These are phyloP conservation scores for Ramichloridium luteum DNA, from an alignment of 2,329 filamentous ascomycete species.

Conservation along the genomic window DNA sequence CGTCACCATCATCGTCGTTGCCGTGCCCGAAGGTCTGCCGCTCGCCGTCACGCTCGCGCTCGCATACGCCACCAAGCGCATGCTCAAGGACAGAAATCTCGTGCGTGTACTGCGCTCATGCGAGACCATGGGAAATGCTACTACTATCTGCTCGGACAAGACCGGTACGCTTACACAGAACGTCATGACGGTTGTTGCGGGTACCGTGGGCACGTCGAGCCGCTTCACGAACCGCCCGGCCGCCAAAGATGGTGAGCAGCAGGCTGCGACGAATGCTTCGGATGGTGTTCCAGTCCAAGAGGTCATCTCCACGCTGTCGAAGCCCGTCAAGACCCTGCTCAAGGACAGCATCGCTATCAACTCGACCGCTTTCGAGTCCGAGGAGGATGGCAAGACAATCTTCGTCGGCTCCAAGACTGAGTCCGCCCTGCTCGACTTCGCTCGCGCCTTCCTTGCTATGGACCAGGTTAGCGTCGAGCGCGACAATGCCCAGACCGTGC, in stretches of 20 bases:
- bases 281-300: conserved; percentile 37
- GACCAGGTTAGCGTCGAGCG: conserved; percentile 49
- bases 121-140: conserved; percentile 61
- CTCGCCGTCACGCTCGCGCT: conserved; percentile 56
- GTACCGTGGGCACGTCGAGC: conserved; percentile 49
- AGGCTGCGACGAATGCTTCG: conserved; percentile 14
- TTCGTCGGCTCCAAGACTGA: conserved; percentile 72
- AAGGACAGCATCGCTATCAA: conserved; percentile 55
- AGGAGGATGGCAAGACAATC: conserved; percentile 44
- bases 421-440: conserved; percentile 60
- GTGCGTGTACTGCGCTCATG: conserved; percentile 56
- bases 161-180: conserved; percentile 65
- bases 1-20: conserved; percentile 57
- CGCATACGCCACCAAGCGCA: conserved; percentile 54
- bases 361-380: conserved; percentile 57
- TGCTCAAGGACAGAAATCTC: conserved; percentile 58
- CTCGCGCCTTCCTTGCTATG: conserved; percentile 53
- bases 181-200: conserved; percentile 65
- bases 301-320: conserved; percentile 41
- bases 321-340: conserved; percentile 44
- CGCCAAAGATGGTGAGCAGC: conserved; percentile 15
- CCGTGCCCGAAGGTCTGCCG: conserved; percentile 54
- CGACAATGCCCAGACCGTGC: conserved; percentile 46
- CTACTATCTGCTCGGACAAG: conserved; percentile 69
- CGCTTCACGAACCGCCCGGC: conserved; percentile 39